Base-by-base conservation (phyloP, 805 yeast species). In the Ogataea chonburiensis region DNA sequence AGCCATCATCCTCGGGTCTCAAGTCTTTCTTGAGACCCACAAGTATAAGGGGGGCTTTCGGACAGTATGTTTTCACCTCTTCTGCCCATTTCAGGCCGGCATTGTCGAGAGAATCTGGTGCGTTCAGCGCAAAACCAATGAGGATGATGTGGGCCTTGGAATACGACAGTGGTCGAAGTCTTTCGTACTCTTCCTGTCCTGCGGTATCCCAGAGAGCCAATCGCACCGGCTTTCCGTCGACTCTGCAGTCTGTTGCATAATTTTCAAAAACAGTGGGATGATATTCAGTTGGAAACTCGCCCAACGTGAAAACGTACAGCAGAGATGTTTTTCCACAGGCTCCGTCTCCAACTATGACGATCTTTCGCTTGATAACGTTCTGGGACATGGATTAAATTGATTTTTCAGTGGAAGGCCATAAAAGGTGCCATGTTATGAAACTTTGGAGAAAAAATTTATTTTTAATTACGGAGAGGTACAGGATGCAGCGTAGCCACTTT, bases 251-350 rank as follows among this genome's bases (percentile, higher is more conserved):
- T 1, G 96, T 87, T 11, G 88, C 96, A 58, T 89, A 87, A 60
- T 89, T 88, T 51, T 88, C 97, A 59, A 89, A 88, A 5, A 88
- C 96, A 0, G 97, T 88, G 3, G 97, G 97, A 49, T 86, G 94
- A 59, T 87, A 82, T 54, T 84, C 95, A 27, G 89, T 80, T 0
- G 96, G 96, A 53, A 89, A 89, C 56, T 86, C 94, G 0, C 96
- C 97, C 21, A 88, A 61, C 0, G 97, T 86, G 65, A 89, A 89
- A 14, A 88, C 96, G 53, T 86, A 85, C n/a, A 88, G 67, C 24
- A 88, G 66, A 1, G 95, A 87, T 0, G 96, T 88, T 61, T 88
- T 88, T 8, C 96, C 96, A 61, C 96, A 86, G 1, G 95, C 95
- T 36, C 96, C 96, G 61, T 88, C 96, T 16, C 96, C 96, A 8